Evolutionary conservation across 805 yeast species (phyloP), one percentile per base, ranked within the genome.

Genomic region (Candida caryicola): DNA sequence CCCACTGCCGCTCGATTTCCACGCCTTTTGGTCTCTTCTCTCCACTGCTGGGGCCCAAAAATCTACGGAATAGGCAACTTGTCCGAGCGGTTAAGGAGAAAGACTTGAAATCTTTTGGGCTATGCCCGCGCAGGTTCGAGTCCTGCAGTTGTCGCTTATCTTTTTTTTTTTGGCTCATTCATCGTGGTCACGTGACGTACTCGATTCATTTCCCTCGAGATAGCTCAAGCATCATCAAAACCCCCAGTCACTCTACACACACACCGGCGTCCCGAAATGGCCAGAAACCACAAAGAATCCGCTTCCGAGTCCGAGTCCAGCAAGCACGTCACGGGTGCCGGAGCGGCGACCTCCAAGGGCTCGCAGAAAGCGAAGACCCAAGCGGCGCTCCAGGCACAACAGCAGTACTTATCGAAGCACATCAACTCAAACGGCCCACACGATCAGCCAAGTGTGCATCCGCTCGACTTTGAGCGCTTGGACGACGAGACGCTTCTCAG

Each of bases 351-450:
- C 15, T 46, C 64, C 4, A 62, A 81, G 40, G 68, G 77, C 0
- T 69, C 77, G n/a, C 69, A 79, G 18, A 79, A 80, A 49, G 78
- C 81, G 10, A 69, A 83, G 43, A 71, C 76, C 40, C 78, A 80
- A 21, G 75, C 77, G 3, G 74, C 79, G 2, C 81, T 78, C 29
- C 87, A 82, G 31, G 83, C 82, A 14, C 88, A 83, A 48, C 85
- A 80, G 41, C 84, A 81, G 45, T 75, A 73, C 32, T 63, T 82
- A 4, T 69, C 77, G n/a, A 78, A 77, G 43, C 87, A 85, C 57
- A 78, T 85, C 29, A 74, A 83, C 47, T 76, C 85, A 17, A 85
- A 85, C 51, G 90, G 89, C 2, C 90, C 90, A 1, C 65, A 74
- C 29, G 82, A 81, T 46, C 53, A 54, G 23, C 71, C 73, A 0